These are phyloP conservation scores for Eucalyptus cloeziana DNA, from an alignment of 345 rosid species.

Conservation along the genomic window DNA sequence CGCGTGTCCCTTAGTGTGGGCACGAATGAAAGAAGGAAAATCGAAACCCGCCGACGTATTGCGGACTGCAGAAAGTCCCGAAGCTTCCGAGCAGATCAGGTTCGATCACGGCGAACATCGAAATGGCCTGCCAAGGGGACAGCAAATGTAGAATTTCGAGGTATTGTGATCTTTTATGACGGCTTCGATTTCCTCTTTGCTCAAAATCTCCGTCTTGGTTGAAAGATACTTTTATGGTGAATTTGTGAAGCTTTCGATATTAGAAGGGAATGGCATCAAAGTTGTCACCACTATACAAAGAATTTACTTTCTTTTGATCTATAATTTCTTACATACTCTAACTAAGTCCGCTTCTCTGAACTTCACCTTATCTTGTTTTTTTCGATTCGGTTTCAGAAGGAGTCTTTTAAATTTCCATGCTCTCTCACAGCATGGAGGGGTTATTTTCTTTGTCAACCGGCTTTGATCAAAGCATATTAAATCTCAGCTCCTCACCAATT, in stretches of 20 bases:
- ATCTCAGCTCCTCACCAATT: neutral
- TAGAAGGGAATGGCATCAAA: neutral
- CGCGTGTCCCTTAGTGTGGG: neutral
- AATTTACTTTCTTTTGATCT: neutral
- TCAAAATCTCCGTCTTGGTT: fast-evolving
- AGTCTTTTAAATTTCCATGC: neutral
- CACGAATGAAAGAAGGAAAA: neutral
- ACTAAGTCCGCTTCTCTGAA: neutral
- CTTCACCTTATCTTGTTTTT: too few species aligned
- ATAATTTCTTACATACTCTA: neutral
- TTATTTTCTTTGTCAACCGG: neutral
- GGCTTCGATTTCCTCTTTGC: neutral
- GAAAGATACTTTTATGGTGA: too few species aligned
- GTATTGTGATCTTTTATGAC: neutral
- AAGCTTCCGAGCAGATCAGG: too few species aligned
- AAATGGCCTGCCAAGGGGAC: neutral
- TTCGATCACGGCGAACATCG: neutral
- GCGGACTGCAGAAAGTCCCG: neutral
- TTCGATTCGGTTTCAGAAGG: too few species aligned
- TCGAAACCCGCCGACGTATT: neutral
- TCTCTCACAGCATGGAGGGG: neutral
- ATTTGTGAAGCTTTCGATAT: too few species aligned
- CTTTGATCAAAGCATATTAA: neutral
- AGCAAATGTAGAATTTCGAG: neutral
- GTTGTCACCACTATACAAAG: fast-evolving